Evolutionary conservation across 2,329 filamentous ascomycete genomes (phyloP), one percentile per base, ranked within the genome.

Genomic region (Aspergillus ochraceus): DNA sequence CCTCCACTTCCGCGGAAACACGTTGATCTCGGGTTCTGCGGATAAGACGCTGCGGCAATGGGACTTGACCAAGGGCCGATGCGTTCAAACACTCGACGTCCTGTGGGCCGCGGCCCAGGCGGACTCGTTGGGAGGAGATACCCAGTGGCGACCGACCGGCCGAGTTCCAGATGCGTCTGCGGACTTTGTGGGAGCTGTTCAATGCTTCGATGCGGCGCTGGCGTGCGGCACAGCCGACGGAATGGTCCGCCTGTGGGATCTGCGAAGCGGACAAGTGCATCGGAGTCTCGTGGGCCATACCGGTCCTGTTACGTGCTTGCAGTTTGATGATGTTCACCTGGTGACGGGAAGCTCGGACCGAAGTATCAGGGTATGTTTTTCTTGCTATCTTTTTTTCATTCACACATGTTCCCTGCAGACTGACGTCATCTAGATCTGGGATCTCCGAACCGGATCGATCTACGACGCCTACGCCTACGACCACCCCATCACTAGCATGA

Each of bases 11-110:
- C 86, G 88, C 60, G 91, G 91, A 57, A 89, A 97, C 66, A 92
- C 91, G 0, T 84, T 99, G 17, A 92, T 99, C 32, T 99, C 95
- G 2, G 95, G 95, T 12, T 98, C 94, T 8, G 90, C 95, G 0
- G 95, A 99, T 79, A 99, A 99, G 83, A 99, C 95, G 1, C 82
- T 99, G 57, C 88, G 95, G 49, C 95, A 99, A 75, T 99, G 95
- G 95, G 95, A 99, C 80, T 83, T 99, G 53, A 91, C 94, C 70
- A 97, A 93, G 74, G 95, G 95, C n/a, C 90, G 95, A 52, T 98
- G 95, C 75, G 91, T 99, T 56, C 95, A 99, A 77, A 99, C 95
- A 2, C 82, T 99, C 52, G 95, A 99, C 76, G 94, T 99, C 6
- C 90, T 99, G 74, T 99, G 95, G 95, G 95, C 95, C 10, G 93